These are phyloP conservation scores for Gymnopus androsaceus DNA, from an alignment of 1,284 basidiomycete genomes.

Conservation along the genomic window DNA sequence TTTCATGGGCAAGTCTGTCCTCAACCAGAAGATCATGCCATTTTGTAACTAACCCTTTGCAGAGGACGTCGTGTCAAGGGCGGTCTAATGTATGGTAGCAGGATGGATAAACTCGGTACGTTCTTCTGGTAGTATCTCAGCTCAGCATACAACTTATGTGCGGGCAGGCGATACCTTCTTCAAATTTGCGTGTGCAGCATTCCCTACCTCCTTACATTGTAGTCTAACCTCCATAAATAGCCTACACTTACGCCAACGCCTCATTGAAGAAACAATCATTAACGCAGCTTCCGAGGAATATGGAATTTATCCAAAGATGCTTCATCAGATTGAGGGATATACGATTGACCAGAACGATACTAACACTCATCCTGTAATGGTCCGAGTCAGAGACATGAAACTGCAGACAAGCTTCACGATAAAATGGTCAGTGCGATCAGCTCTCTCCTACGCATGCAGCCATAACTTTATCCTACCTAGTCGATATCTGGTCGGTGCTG, in stretches of 20 bases:
- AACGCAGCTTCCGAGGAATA: constrained; percentile 20
- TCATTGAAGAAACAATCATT: constrained; percentile 25
- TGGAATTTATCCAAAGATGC: constrained; percentile 18
- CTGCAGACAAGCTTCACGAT: constrained; percentile 19
- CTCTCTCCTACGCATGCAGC: not conserved
- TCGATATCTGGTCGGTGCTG: constrained; percentile 27
- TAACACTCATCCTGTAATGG: constrained; percentile 25
- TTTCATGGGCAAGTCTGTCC: constrained; percentile 22
- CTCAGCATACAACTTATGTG: not conserved
- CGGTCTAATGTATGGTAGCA: constrained; percentile 27
- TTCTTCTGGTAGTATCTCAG: not conserved
- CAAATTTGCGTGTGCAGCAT: constrained; percentile 25
- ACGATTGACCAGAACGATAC: constrained; percentile 18
- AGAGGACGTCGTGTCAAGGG: constrained; percentile 25
- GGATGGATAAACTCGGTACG: constrained; percentile 28
- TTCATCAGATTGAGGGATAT: constrained; percentile 23
- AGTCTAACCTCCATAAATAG: constrained; percentile 10
- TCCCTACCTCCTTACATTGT: not conserved
- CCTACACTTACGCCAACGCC: constrained; percentile 28
- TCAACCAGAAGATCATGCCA: not conserved
- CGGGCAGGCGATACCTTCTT: constrained; percentile 27
- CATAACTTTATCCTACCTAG: constrained; percentile 14
- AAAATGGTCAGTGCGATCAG: constrained; percentile 20
- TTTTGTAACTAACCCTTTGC: not conserved
- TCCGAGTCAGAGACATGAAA: constrained; percentile 20